Evolutionary conservation across 495 filamentous ascomycete species (phyloP).

Genomic region (Viridothelium virens): DNA sequence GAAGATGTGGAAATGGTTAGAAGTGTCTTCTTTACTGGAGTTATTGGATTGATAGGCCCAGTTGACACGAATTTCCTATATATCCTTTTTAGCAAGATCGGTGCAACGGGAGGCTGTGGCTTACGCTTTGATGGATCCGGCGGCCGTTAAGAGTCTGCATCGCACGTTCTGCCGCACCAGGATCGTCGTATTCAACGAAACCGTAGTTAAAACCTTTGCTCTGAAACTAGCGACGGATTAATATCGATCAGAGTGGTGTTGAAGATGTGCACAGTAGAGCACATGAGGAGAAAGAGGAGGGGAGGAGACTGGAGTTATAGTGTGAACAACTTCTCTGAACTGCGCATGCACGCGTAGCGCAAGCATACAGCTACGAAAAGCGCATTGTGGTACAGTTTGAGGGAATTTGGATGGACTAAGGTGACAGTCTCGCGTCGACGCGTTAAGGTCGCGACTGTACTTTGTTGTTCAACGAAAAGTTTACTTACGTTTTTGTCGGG

Average conservation of each 20-base stretch:
- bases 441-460: background rate
- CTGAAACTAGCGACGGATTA: conserved; percentile 46
- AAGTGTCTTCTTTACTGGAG: conserved; percentile 92
- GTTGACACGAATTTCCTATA: conserved; percentile 96
- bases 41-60: conserved; percentile 99
- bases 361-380: background rate
- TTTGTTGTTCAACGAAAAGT: background rate
- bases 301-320: background rate
- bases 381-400: background rate
- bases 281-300: background rate
- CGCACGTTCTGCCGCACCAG: conserved; percentile 87
- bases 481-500: conserved; percentile 91
- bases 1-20: conserved; percentile 98
- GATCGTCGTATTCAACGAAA: conserved; percentile 98
- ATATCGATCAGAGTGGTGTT: background rate
- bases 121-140: conserved; percentile 87
- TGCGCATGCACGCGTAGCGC: background rate
- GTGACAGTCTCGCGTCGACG: background rate
- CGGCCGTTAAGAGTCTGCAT: conserved; percentile 96
- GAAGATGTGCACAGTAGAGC: background rate
- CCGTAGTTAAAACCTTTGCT: conserved; percentile 98
- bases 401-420: background rate
- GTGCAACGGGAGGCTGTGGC: conserved; percentile 26
- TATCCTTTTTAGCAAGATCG: background rate
- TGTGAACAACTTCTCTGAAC: background rate